Base-by-base conservation (phyloP, 2,329 filamentous ascomycete species). In the Fusarium palustre region DNA sequence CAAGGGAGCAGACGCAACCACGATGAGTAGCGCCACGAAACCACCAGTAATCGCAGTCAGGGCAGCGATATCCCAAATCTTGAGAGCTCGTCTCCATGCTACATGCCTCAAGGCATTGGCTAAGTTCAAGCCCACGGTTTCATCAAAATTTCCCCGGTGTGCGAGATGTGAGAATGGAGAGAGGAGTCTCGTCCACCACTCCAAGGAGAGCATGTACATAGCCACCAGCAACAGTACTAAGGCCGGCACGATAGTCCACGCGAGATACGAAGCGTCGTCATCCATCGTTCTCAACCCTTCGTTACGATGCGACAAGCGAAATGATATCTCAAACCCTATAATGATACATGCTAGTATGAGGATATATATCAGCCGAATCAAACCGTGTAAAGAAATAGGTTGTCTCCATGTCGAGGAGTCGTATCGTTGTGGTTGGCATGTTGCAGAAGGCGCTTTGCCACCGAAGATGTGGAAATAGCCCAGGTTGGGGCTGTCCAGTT, bases 201-300 rank as follows among this genome's bases (percentile, higher is more conserved):
- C 79, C 0, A 76, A 68, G 0, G 75, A 58, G 13, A 69, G 67
- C 59, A 79, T 74, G 53, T 79, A 79, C 39, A 76, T 55, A 3
- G 76, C 74, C 4, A 80, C 58, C 1, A 74, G 24, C 0, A 74
- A 68, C 3, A 81, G 59, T 3, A 78, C 55, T 8, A 78, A 22
- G 1, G 77, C 75, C 1, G 80, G 78, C 0, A 76, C 68, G 0
- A 74, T 75, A 4, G 79, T 81, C 79, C 80, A 81, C 3, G 78
- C 55, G 24, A 81, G 61, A 49, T 81, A 78, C 5, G 71, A 55
- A 22, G 74, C 71, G 28, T 75, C 72, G 7, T 76, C 68, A 2
- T 55, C 63, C 22, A 79, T 74, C 4, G 76, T 76, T 0, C 67
- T 71, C 5, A 82, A 59, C 0, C 80, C 80, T 18, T 74, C 59